phyloP scores from a whole-genome alignment of 2,329 filamentous ascomycete species.

The Alternaria sp. region DNA sequence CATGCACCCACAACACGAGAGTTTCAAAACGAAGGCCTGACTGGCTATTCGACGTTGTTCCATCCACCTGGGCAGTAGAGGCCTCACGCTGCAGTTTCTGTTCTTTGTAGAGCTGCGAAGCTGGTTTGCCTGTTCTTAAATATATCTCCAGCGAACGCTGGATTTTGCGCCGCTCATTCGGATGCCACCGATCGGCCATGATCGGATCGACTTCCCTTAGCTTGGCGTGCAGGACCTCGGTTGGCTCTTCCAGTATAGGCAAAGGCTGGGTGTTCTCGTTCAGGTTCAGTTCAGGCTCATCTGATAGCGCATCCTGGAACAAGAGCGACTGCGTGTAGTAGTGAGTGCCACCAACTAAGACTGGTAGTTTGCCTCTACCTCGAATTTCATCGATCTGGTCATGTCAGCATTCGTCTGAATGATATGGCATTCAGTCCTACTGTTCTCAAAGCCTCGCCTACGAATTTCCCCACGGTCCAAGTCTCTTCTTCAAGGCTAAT shows the following conservation, averaged over 20 bases:
- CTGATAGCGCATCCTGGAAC: constrained; percentile 74
- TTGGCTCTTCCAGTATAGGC: constrained; percentile 74
- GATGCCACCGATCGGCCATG: constrained; percentile 94
- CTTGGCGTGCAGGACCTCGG: constrained; percentile 73
- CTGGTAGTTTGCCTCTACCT: constrained; percentile 77
- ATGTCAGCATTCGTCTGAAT: background rate
- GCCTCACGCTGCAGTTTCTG: constrained; percentile 59
- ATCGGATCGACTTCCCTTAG: constrained; percentile 81
- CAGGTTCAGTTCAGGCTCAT: constrained; percentile 47
- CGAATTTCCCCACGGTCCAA: constrained; percentile 84
- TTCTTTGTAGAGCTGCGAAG: constrained; percentile 86
- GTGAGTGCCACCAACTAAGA: constrained; percentile 92
- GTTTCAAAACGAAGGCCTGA: constrained; percentile 60
- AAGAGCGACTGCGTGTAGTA: constrained; percentile 93
- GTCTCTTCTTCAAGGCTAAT: constrained; percentile 77
- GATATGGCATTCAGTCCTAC: constrained; percentile 21
- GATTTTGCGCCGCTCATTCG: constrained; percentile 90
- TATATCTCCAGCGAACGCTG: constrained; percentile 88
- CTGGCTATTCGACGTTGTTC: background rate
- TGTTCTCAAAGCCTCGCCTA: constrained; percentile 68
- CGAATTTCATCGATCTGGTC: constrained; percentile 75
- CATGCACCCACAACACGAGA: constrained; percentile 86
- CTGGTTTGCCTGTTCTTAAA: constrained; percentile 77
- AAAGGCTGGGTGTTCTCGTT: constrained; percentile 49
- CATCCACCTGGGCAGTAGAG: constrained; percentile 9